phyloP scores from a whole-genome alignment of 495 filamentous ascomycete genomes.

The Paragyromitra xinjiangensis region DNA sequence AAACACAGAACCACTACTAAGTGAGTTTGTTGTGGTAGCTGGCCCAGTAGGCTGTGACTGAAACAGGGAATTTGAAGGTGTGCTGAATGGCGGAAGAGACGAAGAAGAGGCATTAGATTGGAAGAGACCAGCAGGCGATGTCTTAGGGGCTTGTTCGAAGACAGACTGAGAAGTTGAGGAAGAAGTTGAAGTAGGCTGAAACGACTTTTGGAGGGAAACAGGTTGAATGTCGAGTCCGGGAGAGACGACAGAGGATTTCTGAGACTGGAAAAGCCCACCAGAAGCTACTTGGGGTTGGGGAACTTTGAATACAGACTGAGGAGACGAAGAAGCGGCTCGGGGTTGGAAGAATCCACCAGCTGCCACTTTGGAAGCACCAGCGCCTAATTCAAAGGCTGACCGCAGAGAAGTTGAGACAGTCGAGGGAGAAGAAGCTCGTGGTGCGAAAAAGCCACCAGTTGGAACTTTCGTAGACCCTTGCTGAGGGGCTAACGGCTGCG shows the following conservation, averaged over 20 bases:
- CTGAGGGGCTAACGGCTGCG: neutral
- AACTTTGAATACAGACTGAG: neutral
- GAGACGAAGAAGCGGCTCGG: slow-evolving; percentile 2
- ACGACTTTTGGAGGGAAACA: neutral
- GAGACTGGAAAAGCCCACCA: slow-evolving; percentile 2
- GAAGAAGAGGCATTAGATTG: neutral
- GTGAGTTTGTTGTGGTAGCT: neutral
- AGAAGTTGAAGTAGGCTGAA: neutral
- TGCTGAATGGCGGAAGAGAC: neutral
- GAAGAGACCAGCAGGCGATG: neutral
- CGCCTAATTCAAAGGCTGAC: neutral
- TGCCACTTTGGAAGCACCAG: neutral
- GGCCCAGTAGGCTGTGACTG: neutral
- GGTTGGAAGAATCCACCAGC: neutral
- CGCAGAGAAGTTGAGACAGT: neutral
- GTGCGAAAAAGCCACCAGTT: neutral
- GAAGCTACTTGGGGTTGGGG: neutral
- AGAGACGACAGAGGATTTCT: neutral
- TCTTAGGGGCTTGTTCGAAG: slow-evolving; percentile 1
- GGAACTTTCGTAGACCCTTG: neutral
- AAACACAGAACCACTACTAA: slow-evolving; percentile 31
- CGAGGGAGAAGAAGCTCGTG: neutral
- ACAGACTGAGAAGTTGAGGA: slow-evolving; percentile 2
- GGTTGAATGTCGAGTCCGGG: neutral
- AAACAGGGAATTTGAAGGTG: slow-evolving; percentile 23